Evolutionary conservation across 2,329 filamentous ascomycete genomes (phyloP), one percentile per base, ranked within the genome.

Genomic region (Cercospora sp.): DNA sequence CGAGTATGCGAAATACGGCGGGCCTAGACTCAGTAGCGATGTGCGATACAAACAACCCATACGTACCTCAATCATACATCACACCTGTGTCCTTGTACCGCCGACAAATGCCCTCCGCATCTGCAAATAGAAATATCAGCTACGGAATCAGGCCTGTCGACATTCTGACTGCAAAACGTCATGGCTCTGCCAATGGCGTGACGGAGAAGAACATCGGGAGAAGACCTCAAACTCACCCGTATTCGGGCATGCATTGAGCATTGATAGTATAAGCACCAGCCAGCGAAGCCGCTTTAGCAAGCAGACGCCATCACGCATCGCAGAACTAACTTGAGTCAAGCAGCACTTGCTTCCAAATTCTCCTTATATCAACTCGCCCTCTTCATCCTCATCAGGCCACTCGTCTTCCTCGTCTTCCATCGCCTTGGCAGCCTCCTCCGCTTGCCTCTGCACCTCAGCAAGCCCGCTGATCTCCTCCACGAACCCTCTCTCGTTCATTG

Each of bases 381-480:
- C 86, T 0, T 84, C 85, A 62, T 74, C 84, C 13, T 75, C 81
- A 5, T 79, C 78, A 4, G 82, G 82, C 20, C 85, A 86, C 31
- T 87, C 87, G 10, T 87, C 86, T 42, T 85, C 84, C 61, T 88
- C 87, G 83, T 87, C 90, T 28, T 91, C 89, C 58, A 91, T 80
- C 55, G 87, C 79, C 28, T 71, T 78, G 5, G 78, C 80, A 58
- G 80, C 80, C 69, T 82, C 83, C 62, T 85, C 84, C 1, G 83
- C 83, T 53, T 75, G 71, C 62, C 83, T 75, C 74, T 85, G 83
- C 67, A 93, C 88, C 77, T 93, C 91, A 0, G 89, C 89, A 53
- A 93, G 77, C 0, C 91, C 91, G 36, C 88, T 91, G 36, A 94
- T 82, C 77, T 94, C 91, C 31, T 90, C 88, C 0, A 96, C 90